These are phyloP conservation scores for Annulohypoxylon stygium DNA, from an alignment of 495 filamentous ascomycete genomes.

Conservation along the genomic window DNA sequence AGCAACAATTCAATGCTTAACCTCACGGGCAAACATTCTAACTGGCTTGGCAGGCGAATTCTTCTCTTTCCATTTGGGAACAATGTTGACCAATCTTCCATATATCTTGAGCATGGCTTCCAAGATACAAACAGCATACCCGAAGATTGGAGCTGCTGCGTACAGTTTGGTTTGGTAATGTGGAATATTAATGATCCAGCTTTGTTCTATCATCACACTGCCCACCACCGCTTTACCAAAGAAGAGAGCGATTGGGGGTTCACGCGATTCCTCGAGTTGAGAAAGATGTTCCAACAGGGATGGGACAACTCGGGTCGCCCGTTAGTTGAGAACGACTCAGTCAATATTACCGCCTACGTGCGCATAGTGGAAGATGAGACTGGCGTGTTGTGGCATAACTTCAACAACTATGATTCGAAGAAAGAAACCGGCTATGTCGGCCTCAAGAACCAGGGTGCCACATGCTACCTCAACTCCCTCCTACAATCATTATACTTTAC, in stretches of 20 bases:
- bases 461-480: slow-evolving; percentile 98
- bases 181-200: slow-evolving; percentile 93
- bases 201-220: slow-evolving; percentile 75
- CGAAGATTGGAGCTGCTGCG: slow-evolving; percentile 95
- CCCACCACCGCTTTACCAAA: slow-evolving; percentile 91
- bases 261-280: slow-evolving; percentile 88
- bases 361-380: slow-evolving; percentile 96
- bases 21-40: slow-evolving; percentile 42
- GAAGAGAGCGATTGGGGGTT: slow-evolving; percentile 99
- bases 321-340: slow-evolving; percentile 88
- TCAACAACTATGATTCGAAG: slow-evolving; percentile 98
- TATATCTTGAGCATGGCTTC: slow-evolving; percentile 97
- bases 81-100: slow-evolving; percentile 88
- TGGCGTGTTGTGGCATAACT: slow-evolving; percentile 99
- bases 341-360: slow-evolving; percentile 92
- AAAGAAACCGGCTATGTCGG: slow-evolving; percentile 98
- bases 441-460: slow-evolving; percentile 96
- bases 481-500: slow-evolving; percentile 98
- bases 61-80: slow-evolving; percentile 97
- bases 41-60: slow-evolving; percentile 73
- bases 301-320: slow-evolving; percentile 75
- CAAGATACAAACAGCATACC: slow-evolving; percentile 69
- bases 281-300: slow-evolving; percentile 78
- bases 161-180: slow-evolving; percentile 92
- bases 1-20: slow-evolving; percentile 45